Conservation (phyloP, 2,329 filamentous ascomycete species). For the Beauveria medogensis region DNA sequence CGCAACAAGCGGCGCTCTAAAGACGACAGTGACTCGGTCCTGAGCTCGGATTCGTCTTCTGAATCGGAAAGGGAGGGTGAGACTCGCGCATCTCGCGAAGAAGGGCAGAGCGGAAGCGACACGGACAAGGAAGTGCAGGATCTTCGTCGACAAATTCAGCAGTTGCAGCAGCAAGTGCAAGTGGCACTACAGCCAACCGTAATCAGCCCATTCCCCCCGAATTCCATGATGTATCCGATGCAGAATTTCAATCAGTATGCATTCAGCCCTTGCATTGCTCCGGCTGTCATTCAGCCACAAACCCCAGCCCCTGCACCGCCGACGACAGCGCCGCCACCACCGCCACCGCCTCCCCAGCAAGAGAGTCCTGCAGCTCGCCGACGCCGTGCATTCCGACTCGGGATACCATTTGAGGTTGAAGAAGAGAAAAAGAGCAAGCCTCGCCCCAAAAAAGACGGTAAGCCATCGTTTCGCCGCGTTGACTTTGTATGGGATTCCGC, state of each 20-base stretch:
- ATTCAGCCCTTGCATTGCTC: background rate
- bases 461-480: conserved; percentile 38
- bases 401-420: conserved; percentile 6
- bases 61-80: conserved; percentile 16
- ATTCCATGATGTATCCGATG: background rate
- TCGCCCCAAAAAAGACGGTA: conserved; percentile 20
- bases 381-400: background rate
- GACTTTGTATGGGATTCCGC: conserved; percentile 46
- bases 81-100: conserved; percentile 9
- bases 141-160: conserved; percentile 22
- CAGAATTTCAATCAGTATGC: background rate
- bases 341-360: conserved; percentile 1
- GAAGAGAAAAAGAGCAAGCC: conserved; percentile 17
- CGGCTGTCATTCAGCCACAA: background rate
- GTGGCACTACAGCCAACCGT: conserved; percentile 16
- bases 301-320: background rate
- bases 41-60: conserved; percentile 18
- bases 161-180: conserved; percentile 21
- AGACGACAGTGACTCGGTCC: conserved; percentile 17
- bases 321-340: background rate
- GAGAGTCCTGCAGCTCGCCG: background rate
- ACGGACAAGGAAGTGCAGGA: conserved; percentile 11
- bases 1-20: background rate
- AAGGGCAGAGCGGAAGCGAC: conserved; percentile 14
- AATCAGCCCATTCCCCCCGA: background rate